Evolutionary conservation across 108 stramenopile genomes (phyloP).

Genomic region (Nannochloropsis salina): DNA sequence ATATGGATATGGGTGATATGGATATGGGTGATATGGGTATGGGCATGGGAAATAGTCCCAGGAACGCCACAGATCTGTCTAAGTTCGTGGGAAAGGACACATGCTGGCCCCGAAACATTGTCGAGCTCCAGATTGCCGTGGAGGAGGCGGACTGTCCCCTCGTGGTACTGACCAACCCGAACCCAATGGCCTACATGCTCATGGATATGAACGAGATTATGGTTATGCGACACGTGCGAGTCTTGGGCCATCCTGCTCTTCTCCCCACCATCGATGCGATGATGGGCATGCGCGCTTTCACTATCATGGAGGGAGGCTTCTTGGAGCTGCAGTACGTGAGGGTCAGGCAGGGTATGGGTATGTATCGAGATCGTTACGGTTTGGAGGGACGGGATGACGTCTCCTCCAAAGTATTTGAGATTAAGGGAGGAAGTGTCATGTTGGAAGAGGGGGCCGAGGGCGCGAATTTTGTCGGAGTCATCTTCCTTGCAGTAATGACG

Average conservation of each 20-base stretch:
- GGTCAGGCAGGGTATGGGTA: constrained; percentile 6
- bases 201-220: constrained; percentile 5
- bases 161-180: neutral
- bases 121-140: constrained; percentile 16
- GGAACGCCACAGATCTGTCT: neutral
- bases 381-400: neutral
- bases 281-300: neutral
- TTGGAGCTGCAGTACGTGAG: neutral
- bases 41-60: neutral
- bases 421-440: neutral
- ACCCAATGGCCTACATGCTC: neutral
- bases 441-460: neutral
- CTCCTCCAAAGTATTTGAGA: neutral
- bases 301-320: constrained; percentile 14
- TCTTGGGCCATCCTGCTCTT: neutral
- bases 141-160: constrained; percentile 11
- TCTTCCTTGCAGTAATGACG: constrained; percentile 13
- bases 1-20: neutral
- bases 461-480: neutral
- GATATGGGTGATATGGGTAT: neutral
- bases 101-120: neutral
- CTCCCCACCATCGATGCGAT: constrained; percentile 19
- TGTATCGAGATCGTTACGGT: neutral
- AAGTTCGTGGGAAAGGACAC: constrained; percentile 1
- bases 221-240: constrained; percentile 10